Conservation (phyloP, 2,329 filamentous ascomycete genomes). For the Xylariomycetidae sp. region DNA sequence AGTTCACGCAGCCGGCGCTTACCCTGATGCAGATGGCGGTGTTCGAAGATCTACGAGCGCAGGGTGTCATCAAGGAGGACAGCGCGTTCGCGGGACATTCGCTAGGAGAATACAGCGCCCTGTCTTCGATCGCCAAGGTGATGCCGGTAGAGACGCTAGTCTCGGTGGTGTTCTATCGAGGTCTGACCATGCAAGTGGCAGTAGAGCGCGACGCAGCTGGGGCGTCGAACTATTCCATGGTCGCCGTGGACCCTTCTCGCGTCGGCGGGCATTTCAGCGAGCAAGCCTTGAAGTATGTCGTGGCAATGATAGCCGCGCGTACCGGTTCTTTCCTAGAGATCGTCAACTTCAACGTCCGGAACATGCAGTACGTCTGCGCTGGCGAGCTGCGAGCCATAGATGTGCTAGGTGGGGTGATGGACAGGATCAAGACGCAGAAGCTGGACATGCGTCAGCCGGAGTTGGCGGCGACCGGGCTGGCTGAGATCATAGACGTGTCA, state of each 20-base stretch:
- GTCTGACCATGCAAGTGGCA: conserved; percentile 97
- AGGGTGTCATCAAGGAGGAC: conserved; percentile 91
- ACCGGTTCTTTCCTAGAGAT: conserved; percentile 96
- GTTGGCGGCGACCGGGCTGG: too few relatives aligned
- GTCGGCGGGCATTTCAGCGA: conserved; percentile 99
- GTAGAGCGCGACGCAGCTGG: conserved; percentile 92
- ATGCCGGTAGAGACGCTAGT: conserved; percentile 99
- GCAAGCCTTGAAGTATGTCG: conserved; percentile 92
- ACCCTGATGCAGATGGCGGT: conserved; percentile 99
- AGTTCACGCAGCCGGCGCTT: conserved; percentile 96
- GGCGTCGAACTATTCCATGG: conserved; percentile 98
- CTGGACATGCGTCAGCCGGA: conserved; percentile 94
- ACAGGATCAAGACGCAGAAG: conserved; percentile 94
- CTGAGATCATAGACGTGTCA: too few relatives aligned
- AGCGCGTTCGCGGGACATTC: conserved; percentile 98
- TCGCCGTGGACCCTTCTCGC: conserved; percentile 95
- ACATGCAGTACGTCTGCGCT: conserved; percentile 71
- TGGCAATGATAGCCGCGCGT: conserved; percentile 89
- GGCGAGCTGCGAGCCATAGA: conserved; percentile 68
- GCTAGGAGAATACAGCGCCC: conserved; percentile 94
- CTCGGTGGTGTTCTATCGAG: conserved; percentile 98
- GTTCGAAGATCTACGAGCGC: conserved; percentile 97
- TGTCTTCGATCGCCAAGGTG: conserved; percentile 93
- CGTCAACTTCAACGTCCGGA: conserved; percentile 89
- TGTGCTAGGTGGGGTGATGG: conserved; percentile 74